phyloP scores from a whole-genome alignment of 768 basidiomycete genomes.

The Auriscalpium vulgare region DNA sequence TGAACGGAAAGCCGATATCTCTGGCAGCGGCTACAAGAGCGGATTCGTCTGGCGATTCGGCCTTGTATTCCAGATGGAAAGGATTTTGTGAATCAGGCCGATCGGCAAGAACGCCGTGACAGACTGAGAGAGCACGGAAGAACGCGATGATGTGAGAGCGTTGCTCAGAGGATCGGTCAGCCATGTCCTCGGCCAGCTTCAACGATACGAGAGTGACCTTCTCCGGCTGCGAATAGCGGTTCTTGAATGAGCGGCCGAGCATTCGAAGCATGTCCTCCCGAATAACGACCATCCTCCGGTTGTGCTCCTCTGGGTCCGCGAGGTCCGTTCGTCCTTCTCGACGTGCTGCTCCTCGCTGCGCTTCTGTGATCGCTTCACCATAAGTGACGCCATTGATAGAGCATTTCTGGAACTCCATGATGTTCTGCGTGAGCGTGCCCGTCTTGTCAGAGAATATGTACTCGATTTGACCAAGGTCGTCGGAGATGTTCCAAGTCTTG shows the following conservation, averaged over 20 bases:
- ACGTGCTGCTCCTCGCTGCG: slow-evolving; percentile 85
- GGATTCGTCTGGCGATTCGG: slow-evolving; percentile 93
- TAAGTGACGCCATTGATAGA: slow-evolving; percentile 79
- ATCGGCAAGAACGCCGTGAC: slow-evolving; percentile 87
- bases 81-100: slow-evolving; percentile 57
- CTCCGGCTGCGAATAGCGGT: slow-evolving; percentile 74
- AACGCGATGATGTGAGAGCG: slow-evolving; percentile 67
- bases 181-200: slow-evolving; percentile 71
- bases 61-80: slow-evolving; percentile 77
- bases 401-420: slow-evolving; percentile 98
- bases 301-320: slow-evolving; percentile 65
- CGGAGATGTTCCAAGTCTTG: slow-evolving; percentile 98
- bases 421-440: slow-evolving; percentile 93
- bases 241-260: slow-evolving; percentile 79
- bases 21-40: slow-evolving; percentile 89
- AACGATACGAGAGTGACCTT: slow-evolving; percentile 86
- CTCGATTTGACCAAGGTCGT: slow-evolving; percentile 97
- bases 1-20: slow-evolving; percentile 89
- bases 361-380: slow-evolving; percentile 94
- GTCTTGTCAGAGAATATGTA: slow-evolving; percentile 94
- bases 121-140: slow-evolving; percentile 92
- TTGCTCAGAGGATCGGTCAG: slow-evolving; percentile 52
- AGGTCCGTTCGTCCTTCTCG: slow-evolving; percentile 65
- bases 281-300: slow-evolving; percentile 49
- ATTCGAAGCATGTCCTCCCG: slow-evolving; percentile 71